Evolutionary conservation across 176 grass and related monocot genomes (phyloP).

Genomic region (Carex pumila): DNA sequence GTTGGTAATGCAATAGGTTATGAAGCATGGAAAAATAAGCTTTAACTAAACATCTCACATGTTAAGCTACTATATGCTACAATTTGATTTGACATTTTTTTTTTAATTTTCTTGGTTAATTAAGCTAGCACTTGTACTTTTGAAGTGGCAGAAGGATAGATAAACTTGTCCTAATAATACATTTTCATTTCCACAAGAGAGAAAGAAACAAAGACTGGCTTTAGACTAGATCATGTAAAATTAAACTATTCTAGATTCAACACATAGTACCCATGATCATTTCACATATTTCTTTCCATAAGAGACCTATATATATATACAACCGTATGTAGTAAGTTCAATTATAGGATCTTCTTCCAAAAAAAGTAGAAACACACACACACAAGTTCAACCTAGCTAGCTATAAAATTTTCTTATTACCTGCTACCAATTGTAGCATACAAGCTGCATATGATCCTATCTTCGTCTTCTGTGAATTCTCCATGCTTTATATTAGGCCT

Average conservation of each 20-base stretch:
- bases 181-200: neutral
- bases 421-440: slow-evolving; percentile 87
- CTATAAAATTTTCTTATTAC: slow-evolving; percentile 21
- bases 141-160: neutral
- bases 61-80: neutral
- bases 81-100: neutral
- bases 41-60: neutral
- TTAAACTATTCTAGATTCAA: neutral
- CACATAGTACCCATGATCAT: neutral
- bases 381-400: neutral
- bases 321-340: neutral
- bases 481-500: slow-evolving; percentile 95
- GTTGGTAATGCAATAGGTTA: neutral
- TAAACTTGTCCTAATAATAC: neutral
- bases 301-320: neutral
- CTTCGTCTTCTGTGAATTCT: slow-evolving; percentile 80
- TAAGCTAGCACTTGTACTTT: neutral
- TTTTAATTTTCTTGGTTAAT: neutral
- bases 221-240: neutral
- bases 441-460: slow-evolving; percentile 74
- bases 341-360: neutral
- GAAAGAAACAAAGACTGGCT: neutral
- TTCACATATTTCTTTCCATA: neutral
- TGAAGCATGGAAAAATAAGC: neutral
- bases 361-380: neutral